phyloP scores from a whole-genome alignment of 805 yeast species.

The Lachancea cidri region DNA sequence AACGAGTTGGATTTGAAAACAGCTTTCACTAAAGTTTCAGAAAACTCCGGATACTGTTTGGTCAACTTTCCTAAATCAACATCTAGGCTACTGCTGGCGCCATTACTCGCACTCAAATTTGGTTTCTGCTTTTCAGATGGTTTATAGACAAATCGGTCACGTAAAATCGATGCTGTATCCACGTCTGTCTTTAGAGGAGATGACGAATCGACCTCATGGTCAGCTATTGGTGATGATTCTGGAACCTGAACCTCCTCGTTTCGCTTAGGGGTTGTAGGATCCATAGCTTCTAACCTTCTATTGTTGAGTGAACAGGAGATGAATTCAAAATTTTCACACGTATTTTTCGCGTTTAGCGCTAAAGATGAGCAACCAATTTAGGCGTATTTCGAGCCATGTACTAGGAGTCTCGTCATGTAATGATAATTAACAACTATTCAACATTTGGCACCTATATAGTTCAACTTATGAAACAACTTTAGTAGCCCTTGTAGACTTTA shows the following conservation, averaged over 20 bases:
- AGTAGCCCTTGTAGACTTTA: not conserved
- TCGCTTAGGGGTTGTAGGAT: slow-evolving; percentile 4
- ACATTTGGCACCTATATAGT: too few relatives aligned
- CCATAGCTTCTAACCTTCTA: not conserved
- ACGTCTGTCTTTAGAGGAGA: slow-evolving; percentile 23
- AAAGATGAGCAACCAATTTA: not conserved
- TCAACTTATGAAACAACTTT: too few relatives aligned
- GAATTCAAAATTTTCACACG: not conserved
- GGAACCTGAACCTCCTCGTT: slow-evolving; percentile 40
- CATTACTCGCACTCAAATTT: not conserved
- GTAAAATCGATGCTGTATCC: slow-evolving; percentile 22
- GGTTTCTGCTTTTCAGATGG: slow-evolving; percentile 9
- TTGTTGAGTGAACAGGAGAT: not conserved
- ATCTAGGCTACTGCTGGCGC: not conserved
- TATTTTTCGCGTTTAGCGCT: not conserved
- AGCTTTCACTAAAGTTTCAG: slow-evolving; percentile 34
- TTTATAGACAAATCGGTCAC: slow-evolving; percentile 42
- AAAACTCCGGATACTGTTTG: slow-evolving; percentile 31
- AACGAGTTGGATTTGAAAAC: slow-evolving; percentile 37
- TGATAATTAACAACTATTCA: too few relatives aligned
- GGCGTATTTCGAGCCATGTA: too few relatives aligned
- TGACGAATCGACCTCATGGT: slow-evolving; percentile 19
- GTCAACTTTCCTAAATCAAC: slow-evolving; percentile 11
- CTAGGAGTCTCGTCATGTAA: too few relatives aligned
- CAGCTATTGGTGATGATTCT: slow-evolving; percentile 41